These are phyloP conservation scores for Sporothrix variecibatus DNA, from an alignment of 2,329 filamentous ascomycete genomes.

Conservation along the genomic window DNA sequence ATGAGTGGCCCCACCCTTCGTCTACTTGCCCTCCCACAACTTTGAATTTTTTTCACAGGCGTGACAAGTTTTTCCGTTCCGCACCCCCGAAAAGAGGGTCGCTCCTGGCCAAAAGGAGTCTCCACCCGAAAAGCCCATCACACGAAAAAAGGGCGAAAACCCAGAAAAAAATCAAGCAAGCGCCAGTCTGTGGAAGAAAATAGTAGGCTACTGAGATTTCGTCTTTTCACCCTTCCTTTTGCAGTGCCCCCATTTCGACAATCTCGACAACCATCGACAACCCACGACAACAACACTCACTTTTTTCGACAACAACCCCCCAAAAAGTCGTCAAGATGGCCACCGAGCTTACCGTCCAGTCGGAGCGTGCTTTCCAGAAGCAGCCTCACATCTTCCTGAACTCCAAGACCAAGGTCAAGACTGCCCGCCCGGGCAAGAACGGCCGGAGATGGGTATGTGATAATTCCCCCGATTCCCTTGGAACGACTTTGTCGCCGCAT, in stretches of 20 bases:
- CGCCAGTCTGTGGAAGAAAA: conserved; percentile 21
- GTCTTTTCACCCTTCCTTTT: conserved; percentile 12
- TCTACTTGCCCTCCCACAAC: conserved; percentile 32
- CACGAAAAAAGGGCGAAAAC: conserved; percentile 29
- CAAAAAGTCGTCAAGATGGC: conserved; percentile 63
- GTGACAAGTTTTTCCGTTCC: conserved; percentile 25
- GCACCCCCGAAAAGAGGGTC: conserved; percentile 20
- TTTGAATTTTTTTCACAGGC: conserved; percentile 27
- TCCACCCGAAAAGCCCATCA: conserved; percentile 30
- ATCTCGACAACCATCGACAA: conserved; percentile 24
- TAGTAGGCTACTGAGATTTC: conserved; percentile 26
- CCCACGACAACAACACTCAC: conserved; percentile 16
- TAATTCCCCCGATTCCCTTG: background rate
- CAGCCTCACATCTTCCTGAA: conserved; percentile 99
- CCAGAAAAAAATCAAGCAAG: conserved; percentile 20
- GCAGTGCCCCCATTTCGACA: conserved; percentile 12
- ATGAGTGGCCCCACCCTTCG: background rate
- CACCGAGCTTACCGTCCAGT: conserved; percentile 99
- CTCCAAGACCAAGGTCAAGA: conserved; percentile 87
- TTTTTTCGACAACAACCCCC: conserved; percentile 14
- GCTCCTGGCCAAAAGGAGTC: conserved; percentile 2
- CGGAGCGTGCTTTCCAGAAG: conserved; percentile 99
- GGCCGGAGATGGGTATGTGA: conserved; percentile 68
- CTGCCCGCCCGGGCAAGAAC: conserved; percentile 83
- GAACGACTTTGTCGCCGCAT: background rate